A percentile compares a stretch with the other conserved stretches of the same genome.
Conservation (phyloP, 495 filamentous ascomycete species). For the Darksidea phi region DNA sequence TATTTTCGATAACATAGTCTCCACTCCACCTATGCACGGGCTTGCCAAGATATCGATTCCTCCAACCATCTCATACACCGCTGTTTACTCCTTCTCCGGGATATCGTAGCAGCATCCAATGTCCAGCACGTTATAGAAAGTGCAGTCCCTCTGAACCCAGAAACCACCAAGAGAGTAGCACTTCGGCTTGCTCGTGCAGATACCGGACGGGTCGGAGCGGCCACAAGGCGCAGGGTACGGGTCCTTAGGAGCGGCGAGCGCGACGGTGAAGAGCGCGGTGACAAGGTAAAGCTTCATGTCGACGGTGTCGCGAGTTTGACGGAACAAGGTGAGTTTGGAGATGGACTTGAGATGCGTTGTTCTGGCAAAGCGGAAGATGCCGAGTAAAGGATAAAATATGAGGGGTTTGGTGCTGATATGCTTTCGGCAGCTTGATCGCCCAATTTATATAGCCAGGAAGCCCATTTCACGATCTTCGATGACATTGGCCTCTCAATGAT, state of each 20-base stretch:
- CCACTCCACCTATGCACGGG: background rate
- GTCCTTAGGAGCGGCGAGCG: slow-evolving; percentile 16
- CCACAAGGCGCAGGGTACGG: slow-evolving; percentile 33
- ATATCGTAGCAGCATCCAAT: slow-evolving; percentile 34
- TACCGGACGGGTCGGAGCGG: slow-evolving; percentile 25
- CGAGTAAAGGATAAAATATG: background rate
- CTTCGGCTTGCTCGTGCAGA: slow-evolving; percentile 19
- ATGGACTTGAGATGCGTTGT: background rate
- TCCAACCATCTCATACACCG: background rate
- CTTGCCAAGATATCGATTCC: background rate
- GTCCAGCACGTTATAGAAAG: slow-evolving; percentile 31
- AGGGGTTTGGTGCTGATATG: background rate
- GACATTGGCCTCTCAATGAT: background rate
- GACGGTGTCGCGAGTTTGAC: background rate
- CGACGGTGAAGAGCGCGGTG: slow-evolving; percentile 18
- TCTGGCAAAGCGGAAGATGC: background rate
- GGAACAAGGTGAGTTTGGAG: background rate
- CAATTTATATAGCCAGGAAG: background rate
- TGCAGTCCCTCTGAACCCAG: slow-evolving; percentile 30
- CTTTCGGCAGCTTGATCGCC: background rate
- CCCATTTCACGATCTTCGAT: background rate
- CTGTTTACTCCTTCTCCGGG: slow-evolving; percentile 17
- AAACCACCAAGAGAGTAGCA: slow-evolving; percentile 23
- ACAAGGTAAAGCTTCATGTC: slow-evolving; percentile 24
- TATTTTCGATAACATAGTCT: background rate